Conservation (phyloP, 1,284 basidiomycete genomes). For the Tilletia setariae region DNA sequence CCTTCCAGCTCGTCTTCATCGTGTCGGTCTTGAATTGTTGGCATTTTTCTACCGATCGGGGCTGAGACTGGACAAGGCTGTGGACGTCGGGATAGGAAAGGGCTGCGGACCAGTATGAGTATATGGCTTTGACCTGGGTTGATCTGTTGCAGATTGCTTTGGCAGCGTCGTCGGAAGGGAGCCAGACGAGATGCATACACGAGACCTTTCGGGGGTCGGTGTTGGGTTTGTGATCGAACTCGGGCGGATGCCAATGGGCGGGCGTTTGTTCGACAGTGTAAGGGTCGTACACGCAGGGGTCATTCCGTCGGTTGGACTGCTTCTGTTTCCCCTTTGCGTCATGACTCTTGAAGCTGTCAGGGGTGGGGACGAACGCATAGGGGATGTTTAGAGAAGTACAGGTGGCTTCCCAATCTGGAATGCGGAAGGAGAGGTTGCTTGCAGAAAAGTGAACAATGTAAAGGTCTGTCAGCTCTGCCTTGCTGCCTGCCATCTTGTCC, state of each 20-base stretch:
- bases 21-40: slow-evolving; percentile 66
- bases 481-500: not conserved
- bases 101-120: slow-evolving; percentile 17
- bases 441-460: slow-evolving; percentile 48
- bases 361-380: slow-evolving; percentile 43
- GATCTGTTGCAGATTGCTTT: slow-evolving; percentile 17
- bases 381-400: slow-evolving; percentile 37
- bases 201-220: slow-evolving; percentile 30
- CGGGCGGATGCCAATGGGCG: slow-evolving; percentile 1
- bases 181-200: slow-evolving; percentile 39
- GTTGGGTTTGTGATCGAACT: not conserved
- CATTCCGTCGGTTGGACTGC: no score
- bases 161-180: slow-evolving; percentile 63
- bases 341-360: slow-evolving; percentile 26
- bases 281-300: slow-evolving; percentile 20
- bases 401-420: slow-evolving; percentile 44
- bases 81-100: slow-evolving; percentile 61
- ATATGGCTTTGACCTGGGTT: slow-evolving; percentile 25
- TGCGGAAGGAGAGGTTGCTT: slow-evolving; percentile 39
- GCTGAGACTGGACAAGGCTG: slow-evolving; percentile 64
- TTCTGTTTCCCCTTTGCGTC: slow-evolving; percentile 20
- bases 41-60: slow-evolving; percentile 62
- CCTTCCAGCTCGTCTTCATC: slow-evolving; percentile 76
- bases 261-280: slow-evolving; percentile 4
- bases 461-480: slow-evolving; percentile 17